Evolutionary conservation across 352 stramenopile species (phyloP), one percentile per base, ranked within the genome.

Genomic region (Phytopythium cucurbitacearum): DNA sequence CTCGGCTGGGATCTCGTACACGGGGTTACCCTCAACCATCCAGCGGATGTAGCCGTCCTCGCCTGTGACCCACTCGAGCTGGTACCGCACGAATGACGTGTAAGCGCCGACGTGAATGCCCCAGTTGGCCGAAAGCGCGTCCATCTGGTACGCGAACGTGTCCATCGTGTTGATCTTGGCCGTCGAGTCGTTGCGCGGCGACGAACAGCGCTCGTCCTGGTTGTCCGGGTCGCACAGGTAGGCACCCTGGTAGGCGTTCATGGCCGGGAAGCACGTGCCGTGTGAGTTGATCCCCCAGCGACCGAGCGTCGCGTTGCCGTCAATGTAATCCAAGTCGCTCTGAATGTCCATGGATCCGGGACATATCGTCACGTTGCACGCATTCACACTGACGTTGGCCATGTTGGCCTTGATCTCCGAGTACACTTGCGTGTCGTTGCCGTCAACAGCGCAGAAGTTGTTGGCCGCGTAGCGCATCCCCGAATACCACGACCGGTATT

Each of bases 51-150:
- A 88, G 0, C 80, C 80, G 40, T 73, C 57, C 51, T 86, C 64
- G 13, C 78, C 80, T 16, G 59, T 76, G 57, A 89, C 80, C 80
- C 80, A 90, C 52, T 90, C 80, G 52, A 90, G 43, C 44, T 87
- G 74, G 56, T 90, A 90, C 21, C 60, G 51, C 15, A 83, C 46
- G 43, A 81, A 90, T 16, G 57, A 62, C 16, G 72, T 86, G 62
- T 90, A 90, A 10, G 71, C 80, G 1, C 69, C 76, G 35, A 83
- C 66, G 54, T 85, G 79, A 38, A 87, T 72, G 32, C 60, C 66
- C 74, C 75, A 88, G 52, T 90, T 90, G 16, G 75, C 71, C 2
- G 80, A 90, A 8, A 90, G 40, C 9, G 80, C 80, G 48, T 90
- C 80, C 76, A 90, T 88, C 53, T 88, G 80, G 58, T 90, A 90